Percentiles rank a stretch among this genome's conserved stretches.
These are phyloP conservation scores for Alternaria hordeiaustralica DNA, from an alignment of 2,329 filamentous ascomycete species.

Conservation along the genomic window DNA sequence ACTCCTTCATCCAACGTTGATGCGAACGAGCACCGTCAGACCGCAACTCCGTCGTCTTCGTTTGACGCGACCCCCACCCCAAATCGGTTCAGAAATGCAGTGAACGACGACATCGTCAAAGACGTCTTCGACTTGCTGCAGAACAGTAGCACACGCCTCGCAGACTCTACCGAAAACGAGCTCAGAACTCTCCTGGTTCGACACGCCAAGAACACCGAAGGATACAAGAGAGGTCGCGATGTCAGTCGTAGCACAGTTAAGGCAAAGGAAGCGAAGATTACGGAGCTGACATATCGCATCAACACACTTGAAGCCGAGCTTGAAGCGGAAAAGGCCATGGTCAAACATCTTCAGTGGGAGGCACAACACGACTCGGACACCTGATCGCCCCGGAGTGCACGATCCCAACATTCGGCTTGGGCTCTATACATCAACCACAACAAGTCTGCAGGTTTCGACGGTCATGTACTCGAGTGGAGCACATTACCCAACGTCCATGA, in stretches of 20 bases:
- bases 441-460: not conserved
- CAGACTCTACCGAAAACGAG: conserved; percentile 5
- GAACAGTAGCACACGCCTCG: conserved; percentile 50
- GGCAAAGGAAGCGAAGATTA: conserved; percentile 68
- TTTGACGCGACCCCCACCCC: conserved; percentile 44
- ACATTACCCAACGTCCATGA: not conserved
- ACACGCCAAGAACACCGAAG: conserved; percentile 65
- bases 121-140: conserved; percentile 61
- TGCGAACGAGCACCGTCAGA: conserved; percentile 12
- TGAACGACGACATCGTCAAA: conserved; percentile 24
- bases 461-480: not conserved
- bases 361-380: conserved; percentile 6
- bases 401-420: not conserved
- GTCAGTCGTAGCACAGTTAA: conserved; percentile 67
- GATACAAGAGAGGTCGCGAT: conserved; percentile 70
- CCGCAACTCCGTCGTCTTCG: conserved; percentile 25
- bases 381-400: not conserved
- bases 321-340: conserved; percentile 58
- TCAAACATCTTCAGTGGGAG: conserved; percentile 35
- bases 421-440: not conserved
- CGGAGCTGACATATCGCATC: conserved; percentile 72
- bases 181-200: conserved; percentile 42
- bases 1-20: conserved; percentile 27
- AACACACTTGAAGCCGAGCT: conserved; percentile 61
- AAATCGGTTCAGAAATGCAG: conserved; percentile 34